Evolutionary conservation across 345 rosid genomes (phyloP).

Genomic region (Populus ilicifolia): DNA sequence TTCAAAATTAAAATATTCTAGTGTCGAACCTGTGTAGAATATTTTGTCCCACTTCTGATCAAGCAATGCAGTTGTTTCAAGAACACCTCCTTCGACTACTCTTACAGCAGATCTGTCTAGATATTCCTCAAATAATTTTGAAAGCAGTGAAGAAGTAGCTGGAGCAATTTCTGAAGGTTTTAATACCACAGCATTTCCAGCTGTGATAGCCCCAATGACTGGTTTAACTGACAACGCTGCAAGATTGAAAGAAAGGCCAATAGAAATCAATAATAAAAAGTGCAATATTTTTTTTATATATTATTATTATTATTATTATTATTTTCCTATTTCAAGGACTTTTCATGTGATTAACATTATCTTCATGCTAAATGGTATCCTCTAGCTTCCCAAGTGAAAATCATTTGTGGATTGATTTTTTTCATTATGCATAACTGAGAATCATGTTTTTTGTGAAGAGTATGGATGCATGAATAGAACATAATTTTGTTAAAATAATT

Average conservation of each 20-base stretch:
- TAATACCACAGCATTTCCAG: conserved; percentile 52
- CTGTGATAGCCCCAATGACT: conserved; percentile 60
- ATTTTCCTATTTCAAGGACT: neutral
- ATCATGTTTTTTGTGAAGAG: neutral
- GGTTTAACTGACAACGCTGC: conserved; percentile 14
- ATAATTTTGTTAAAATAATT: neutral
- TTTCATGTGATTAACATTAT: neutral
- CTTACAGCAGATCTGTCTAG: conserved; percentile 32
- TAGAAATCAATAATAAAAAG: neutral
- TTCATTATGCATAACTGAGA: neutral
- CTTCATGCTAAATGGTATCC: neutral
- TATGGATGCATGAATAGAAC: neutral
- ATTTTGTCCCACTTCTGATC: conserved; percentile 58
- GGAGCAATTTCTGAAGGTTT: conserved; percentile 60
- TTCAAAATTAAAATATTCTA: neutral
- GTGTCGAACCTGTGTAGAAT: conserved; percentile 46
- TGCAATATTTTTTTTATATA: neutral
- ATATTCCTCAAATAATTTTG: conserved; percentile 31
- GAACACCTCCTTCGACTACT: conserved; percentile 45
- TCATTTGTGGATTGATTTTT: neutral
- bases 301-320: too few species aligned
- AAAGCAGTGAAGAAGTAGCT: conserved; percentile 41
- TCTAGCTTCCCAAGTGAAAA: neutral
- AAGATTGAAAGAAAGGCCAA: neutral
- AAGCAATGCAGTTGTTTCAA: conserved; percentile 40